Conservation (phyloP, 2,329 filamentous ascomycete species). For the Hysterium pulicare region DNA sequence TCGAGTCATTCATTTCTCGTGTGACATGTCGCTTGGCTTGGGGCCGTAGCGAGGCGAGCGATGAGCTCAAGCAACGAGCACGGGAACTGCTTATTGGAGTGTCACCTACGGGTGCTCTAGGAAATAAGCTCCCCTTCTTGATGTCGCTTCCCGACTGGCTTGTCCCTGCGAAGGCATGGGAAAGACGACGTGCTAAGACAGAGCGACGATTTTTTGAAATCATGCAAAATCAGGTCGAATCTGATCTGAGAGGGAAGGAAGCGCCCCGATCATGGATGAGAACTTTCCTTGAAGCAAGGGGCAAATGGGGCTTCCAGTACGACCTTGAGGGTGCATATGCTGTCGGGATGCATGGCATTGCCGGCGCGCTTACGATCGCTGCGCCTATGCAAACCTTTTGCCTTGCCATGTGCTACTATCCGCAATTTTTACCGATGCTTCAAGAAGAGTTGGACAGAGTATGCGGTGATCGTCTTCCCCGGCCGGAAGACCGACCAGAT, state of each 20-base stretch:
- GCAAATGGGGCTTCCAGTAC: slow-evolving; percentile 40
- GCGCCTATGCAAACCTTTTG: slow-evolving; percentile 48
- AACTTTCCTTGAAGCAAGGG: slow-evolving; percentile 40
- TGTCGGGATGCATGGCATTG: slow-evolving; percentile 48
- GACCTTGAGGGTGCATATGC: slow-evolving; percentile 46
- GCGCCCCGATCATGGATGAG: slow-evolving; percentile 43
- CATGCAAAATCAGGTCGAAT: slow-evolving; percentile 42
- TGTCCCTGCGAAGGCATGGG: slow-evolving; percentile 44
- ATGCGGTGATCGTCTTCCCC: slow-evolving; percentile 36
- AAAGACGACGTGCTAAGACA: slow-evolving; percentile 40
- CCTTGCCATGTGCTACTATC: slow-evolving; percentile 45
- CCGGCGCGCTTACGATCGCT: slow-evolving; percentile 46
- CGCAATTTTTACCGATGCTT: slow-evolving; percentile 40
- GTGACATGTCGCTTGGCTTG: slow-evolving; percentile 48
- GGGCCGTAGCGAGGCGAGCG: slow-evolving; percentile 43
- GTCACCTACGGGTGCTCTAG: slow-evolving; percentile 44
- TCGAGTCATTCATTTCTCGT: slow-evolving; percentile 45
- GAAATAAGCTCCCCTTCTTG: slow-evolving; percentile 45
- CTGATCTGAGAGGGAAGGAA: slow-evolving; percentile 32
- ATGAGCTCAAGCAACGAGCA: slow-evolving; percentile 47
- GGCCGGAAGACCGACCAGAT: slow-evolving; percentile 36
- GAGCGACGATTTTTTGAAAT: slow-evolving; percentile 44
- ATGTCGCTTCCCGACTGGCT: slow-evolving; percentile 45
- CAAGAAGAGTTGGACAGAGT: slow-evolving; percentile 41
- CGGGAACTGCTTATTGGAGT: slow-evolving; percentile 46